Evolutionary conservation across 164 flowering plant genomes (phyloP).

Genomic region (Vitis cinerea): DNA sequence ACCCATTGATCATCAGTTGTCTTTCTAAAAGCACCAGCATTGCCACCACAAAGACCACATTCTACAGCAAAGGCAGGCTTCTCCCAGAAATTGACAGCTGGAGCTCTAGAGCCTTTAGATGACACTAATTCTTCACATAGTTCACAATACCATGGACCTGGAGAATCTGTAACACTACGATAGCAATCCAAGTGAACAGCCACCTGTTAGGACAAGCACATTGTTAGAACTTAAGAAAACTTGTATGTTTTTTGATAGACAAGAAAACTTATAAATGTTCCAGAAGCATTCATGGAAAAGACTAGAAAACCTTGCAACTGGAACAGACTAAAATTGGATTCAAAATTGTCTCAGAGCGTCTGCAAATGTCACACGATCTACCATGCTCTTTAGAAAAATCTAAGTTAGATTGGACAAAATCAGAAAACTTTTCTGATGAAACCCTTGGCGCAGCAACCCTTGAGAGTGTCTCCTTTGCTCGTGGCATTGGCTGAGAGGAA

Average conservation of each 20-base stretch:
- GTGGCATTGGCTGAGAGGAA: slow-evolving; percentile 52
- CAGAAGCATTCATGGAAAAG: background rate
- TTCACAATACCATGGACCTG: slow-evolving; percentile 94
- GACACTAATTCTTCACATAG: slow-evolving; percentile 64
- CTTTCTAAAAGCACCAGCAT: slow-evolving; percentile 89
- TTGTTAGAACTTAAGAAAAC: slow-evolving; percentile 3
- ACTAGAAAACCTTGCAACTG: slow-evolving; percentile 79
- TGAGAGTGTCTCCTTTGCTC: slow-evolving; percentile 63
- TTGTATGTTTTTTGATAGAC: no score
- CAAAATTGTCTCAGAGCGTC: slow-evolving; percentile 68
- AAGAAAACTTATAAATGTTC: no score
- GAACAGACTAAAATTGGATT: slow-evolving; percentile 77
- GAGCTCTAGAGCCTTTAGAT: slow-evolving; percentile 44
- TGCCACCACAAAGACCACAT: slow-evolving; percentile 84
- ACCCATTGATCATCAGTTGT: slow-evolving; percentile 82
- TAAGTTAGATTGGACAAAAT: slow-evolving; percentile 31
- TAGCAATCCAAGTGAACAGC: slow-evolving; percentile 92
- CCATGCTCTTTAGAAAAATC: slow-evolving; percentile 54
- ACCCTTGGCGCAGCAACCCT: slow-evolving; percentile 47
- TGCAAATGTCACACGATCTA: slow-evolving; percentile 78
- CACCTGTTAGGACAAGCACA: slow-evolving; percentile 51
- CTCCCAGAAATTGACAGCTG: slow-evolving; percentile 43
- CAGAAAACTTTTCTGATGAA: slow-evolving; percentile 53
- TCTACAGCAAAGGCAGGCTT: slow-evolving; percentile 49
- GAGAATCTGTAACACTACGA: slow-evolving; percentile 56